Percentiles rank a stretch among this genome's conserved stretches.
phyloP scores from a whole-genome alignment of 441 rosid genomes.

The Biscutella laevigata region DNA sequence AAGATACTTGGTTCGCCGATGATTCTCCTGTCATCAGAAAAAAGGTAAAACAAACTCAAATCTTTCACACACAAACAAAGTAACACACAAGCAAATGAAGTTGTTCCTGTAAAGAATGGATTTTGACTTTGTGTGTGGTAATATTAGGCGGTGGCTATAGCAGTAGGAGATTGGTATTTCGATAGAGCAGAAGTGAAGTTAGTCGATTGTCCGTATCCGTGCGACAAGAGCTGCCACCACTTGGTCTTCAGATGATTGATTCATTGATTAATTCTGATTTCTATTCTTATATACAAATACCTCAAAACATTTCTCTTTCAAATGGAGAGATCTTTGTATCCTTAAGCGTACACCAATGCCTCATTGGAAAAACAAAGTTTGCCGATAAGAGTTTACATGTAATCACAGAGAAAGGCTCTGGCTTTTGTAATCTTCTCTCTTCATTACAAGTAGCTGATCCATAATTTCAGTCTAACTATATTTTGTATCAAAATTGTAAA shows the following conservation, averaged over 20 bases:
- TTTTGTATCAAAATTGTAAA: neutral
- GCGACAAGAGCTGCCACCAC: slow-evolving; percentile 86
- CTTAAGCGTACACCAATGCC: slow-evolving; percentile 22
- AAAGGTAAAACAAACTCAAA: slow-evolving; percentile 43
- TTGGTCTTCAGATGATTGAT: slow-evolving; percentile 50
- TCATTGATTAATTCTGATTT: neutral
- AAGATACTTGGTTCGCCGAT: slow-evolving; percentile 91
- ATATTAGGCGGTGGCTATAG: slow-evolving; percentile 71
- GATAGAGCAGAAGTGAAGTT: slow-evolving; percentile 53
- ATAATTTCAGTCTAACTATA: neutral
- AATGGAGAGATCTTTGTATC: slow-evolving; percentile 12
- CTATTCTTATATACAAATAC: slow-evolving; percentile 13
- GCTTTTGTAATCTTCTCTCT: neutral
- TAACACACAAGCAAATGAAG: neutral
- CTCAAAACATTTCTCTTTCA: slow-evolving; percentile 15
- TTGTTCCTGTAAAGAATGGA: neutral
- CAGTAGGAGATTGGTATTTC: slow-evolving; percentile 99
- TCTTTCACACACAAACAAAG: slow-evolving; percentile 1
- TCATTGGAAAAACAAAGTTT: slow-evolving; percentile 23
- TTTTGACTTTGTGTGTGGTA: neutral
- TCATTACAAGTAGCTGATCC: slow-evolving; percentile 10
- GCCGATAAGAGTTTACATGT: slow-evolving; percentile 1
- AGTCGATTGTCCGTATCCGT: slow-evolving; percentile 81
- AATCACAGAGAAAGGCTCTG: slow-evolving; percentile 7
- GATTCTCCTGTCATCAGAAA: slow-evolving; percentile 66